A percentile compares a stretch with the other conserved stretches of the same genome.
These are phyloP conservation scores for Arthrobotrys conoides DNA, from an alignment of 2,329 filamentous ascomycete species.

Conservation along the genomic window DNA sequence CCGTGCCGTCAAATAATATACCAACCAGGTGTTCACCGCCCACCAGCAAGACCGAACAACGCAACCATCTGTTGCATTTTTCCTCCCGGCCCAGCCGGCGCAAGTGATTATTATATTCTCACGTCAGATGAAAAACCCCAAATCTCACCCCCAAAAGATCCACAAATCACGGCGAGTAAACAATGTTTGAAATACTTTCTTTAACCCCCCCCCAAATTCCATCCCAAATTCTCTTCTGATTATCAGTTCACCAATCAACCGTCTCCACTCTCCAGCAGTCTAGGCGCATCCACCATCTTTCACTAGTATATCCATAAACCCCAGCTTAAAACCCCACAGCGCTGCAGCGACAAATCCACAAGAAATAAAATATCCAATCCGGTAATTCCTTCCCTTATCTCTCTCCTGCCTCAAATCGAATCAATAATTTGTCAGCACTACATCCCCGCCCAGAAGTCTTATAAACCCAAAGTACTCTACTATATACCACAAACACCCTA, in stretches of 20 bases:
- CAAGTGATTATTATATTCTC: conserved; percentile 10
- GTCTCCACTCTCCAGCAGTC: background rate
- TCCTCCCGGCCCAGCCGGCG: background rate
- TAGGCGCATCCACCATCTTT: background rate
- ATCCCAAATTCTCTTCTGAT: background rate
- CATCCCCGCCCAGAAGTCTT: background rate
- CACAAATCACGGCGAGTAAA: conserved; percentile 6
- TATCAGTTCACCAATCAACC: background rate
- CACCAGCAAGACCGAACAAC: background rate
- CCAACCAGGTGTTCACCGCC: background rate
- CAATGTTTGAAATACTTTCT: conserved; percentile 20
- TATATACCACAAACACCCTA: background rate
- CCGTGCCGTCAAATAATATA: background rate
- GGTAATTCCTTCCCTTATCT: conserved; percentile 12
- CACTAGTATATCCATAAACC: background rate
- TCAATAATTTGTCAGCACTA: conserved; percentile 18
- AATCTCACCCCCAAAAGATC: conserved; percentile 15
- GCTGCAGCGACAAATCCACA: too few species aligned
- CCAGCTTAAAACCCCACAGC: too few species aligned
- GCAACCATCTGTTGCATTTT: conserved; percentile 6
- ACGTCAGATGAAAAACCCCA: conserved; percentile 18
- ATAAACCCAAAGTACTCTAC: background rate
- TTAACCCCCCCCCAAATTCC: background rate
- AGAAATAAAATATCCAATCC: conserved; percentile 1
- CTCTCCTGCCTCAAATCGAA: background rate